Evolutionary conservation across 177 flowering plant species (phyloP), one percentile per base, ranked within the genome.

Genomic region (Tripterygium wilfordii): DNA sequence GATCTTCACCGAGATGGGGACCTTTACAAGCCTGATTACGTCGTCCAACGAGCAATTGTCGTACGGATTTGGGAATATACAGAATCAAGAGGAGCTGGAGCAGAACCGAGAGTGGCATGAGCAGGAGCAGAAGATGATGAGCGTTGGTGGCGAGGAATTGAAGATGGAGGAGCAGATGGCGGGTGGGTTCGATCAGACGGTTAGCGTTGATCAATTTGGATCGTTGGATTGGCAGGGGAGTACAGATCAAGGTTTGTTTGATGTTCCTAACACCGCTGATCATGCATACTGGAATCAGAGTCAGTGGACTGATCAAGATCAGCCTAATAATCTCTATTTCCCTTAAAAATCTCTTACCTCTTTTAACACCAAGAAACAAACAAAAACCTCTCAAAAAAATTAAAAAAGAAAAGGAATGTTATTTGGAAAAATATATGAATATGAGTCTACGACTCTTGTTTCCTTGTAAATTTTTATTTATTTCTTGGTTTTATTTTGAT

Each of bases 231-330:
- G 85, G 85, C 78, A 67, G 19, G 62, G 43, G 48, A 23, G 48
- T 31, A 74, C 74, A 2, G 79, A 79, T 56, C 79, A 71, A 33
- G 63, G 56, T 2, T 29, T 83, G 56, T 81, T 75, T 65, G 84
- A 82, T 64, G 61, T 79, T 8, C 56, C 80, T 14, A 63, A 56
- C 35, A 32, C 74, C 53, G 70, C 72, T 45, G 92, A 84, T 72
- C 92, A 78, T 16, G 53, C 59, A 4, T 84, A 73, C 63, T 84
- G 92, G 92, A 61, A 54, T 57, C 83, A 83, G 42, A 55, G 38
- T 54, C 87, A 76, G 47, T 83, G 87, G 85, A 39, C 54, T 43
- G 85, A 76, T 20, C 65, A 56, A 51, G 90, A 80, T 54, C 78
- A 78, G 7, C 50, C 68, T 8, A 40, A 19, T 18, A 35, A 16